phyloP scores from a whole-genome alignment of 257 asterid genomes.

The Solanum chmielewskii region DNA sequence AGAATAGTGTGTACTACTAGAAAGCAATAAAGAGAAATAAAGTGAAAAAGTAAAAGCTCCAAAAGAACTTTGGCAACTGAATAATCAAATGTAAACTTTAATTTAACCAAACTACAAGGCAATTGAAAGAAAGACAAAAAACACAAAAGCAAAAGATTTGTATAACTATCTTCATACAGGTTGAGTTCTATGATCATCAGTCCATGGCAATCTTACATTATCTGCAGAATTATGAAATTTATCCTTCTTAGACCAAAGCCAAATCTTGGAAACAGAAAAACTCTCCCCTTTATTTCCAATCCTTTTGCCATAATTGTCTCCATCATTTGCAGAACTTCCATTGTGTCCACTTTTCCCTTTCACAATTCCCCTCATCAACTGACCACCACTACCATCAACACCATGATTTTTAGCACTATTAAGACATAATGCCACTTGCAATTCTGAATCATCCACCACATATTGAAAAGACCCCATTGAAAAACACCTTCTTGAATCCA shows the following conservation, averaged over 20 bases:
- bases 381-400: constrained; percentile 10
- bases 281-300: constrained; percentile 82
- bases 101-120: neutral
- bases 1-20: constrained; percentile 12
- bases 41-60: constrained; percentile 13
- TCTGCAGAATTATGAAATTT: constrained; percentile 32
- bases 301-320: constrained; percentile 49
- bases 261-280: constrained; percentile 92
- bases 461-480: constrained; percentile 95
- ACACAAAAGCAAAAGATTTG: neutral
- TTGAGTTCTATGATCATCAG: constrained; percentile 6
- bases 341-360: constrained; percentile 31
- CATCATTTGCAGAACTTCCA: constrained; percentile 42
- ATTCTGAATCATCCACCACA: constrained; percentile 78
- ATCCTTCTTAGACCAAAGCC: constrained; percentile 93
- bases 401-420: constrained; percentile 13
- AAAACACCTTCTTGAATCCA: constrained; percentile 83
- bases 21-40: constrained; percentile 15
- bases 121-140: neutral
- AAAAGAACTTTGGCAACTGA: constrained; percentile 4
- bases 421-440: constrained; percentile 62
- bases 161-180: neutral
- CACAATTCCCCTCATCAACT: constrained; percentile 4
- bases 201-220: constrained; percentile 31
- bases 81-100: neutral